A percentile compares a stretch with the other conserved stretches of the same genome.
phyloP scores from a whole-genome alignment of 495 filamentous ascomycete species.

The Lasiosphaeria ovina region DNA sequence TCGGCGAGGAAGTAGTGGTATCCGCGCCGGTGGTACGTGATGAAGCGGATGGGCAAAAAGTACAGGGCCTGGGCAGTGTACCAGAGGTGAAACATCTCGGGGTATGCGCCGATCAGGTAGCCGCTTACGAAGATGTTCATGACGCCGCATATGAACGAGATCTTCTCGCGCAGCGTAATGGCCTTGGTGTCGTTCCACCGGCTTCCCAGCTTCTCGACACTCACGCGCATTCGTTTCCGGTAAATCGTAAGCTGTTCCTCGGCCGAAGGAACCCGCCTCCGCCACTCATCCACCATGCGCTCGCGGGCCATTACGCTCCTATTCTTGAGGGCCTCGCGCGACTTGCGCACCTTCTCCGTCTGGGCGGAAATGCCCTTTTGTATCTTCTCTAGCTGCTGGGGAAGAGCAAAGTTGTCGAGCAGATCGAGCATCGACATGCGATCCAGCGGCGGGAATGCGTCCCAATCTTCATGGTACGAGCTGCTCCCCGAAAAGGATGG shows the following conservation, averaged over 20 bases:
- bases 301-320: constrained; percentile 53
- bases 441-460: constrained; percentile 81
- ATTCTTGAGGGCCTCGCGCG: constrained; percentile 68
- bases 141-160: constrained; percentile 92
- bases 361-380: constrained; percentile 77
- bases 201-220: constrained; percentile 80
- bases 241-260: constrained; percentile 94
- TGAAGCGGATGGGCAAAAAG: constrained; percentile 95
- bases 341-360: constrained; percentile 77
- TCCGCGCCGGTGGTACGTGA: constrained; percentile 81
- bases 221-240: constrained; percentile 75
- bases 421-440: constrained; percentile 88
- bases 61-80: constrained; percentile 82
- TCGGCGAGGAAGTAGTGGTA: constrained; percentile 98
- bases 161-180: constrained; percentile 88
- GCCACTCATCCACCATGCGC: constrained; percentile 84
- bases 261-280: constrained; percentile 72
- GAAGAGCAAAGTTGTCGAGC: constrained; percentile 88
- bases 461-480: constrained; percentile 86
- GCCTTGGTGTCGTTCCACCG: constrained; percentile 86
- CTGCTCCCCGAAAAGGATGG: constrained; percentile 74
- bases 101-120: constrained; percentile 83
- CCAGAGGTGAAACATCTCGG: constrained; percentile 88
- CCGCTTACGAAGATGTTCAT: constrained; percentile 96
- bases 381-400: constrained; percentile 83